Evolutionary conservation across 345 rosid genomes (phyloP).

Genomic region (Boechera stricta): DNA sequence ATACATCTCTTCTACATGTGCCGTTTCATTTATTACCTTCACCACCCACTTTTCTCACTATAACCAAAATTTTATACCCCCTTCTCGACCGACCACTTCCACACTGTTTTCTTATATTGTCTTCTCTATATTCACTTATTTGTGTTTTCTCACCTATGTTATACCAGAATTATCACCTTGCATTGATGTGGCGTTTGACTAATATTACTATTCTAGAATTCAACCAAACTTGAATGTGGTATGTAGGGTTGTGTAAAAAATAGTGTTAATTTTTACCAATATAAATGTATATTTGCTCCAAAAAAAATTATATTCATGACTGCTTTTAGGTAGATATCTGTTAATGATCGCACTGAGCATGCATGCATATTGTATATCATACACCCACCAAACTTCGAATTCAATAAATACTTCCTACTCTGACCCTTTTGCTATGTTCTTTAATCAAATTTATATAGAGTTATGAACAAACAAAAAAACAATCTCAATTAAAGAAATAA

Average conservation of each 20-base stretch:
- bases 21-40: conserved; percentile 29
- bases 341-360: conserved; percentile 40
- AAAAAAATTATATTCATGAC: neutral
- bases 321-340: conserved; percentile 43
- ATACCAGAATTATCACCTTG: neutral
- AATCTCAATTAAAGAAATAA: neutral
- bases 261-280: conserved; percentile 1
- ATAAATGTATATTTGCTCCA: neutral
- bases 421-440: neutral
- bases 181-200: neutral
- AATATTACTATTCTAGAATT: neutral
- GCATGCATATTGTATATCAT: conserved; percentile 28
- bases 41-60: conserved; percentile 33
- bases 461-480: neutral
- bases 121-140: conserved; percentile 9
- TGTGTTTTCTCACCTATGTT: conserved; percentile 4
- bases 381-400: conserved; percentile 35
- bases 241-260: neutral
- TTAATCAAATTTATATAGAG: neutral
- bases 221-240: conserved; percentile 9
- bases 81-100: conserved; percentile 28
- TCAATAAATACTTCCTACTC: conserved; percentile 36
- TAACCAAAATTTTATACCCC: conserved; percentile 19
- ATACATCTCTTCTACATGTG: conserved; percentile 38
- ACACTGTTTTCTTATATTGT: neutral